A percentile compares a stretch with the other conserved stretches of the same genome.
phyloP scores from a whole-genome alignment of 306 rosid species.

The Delonix regia region DNA sequence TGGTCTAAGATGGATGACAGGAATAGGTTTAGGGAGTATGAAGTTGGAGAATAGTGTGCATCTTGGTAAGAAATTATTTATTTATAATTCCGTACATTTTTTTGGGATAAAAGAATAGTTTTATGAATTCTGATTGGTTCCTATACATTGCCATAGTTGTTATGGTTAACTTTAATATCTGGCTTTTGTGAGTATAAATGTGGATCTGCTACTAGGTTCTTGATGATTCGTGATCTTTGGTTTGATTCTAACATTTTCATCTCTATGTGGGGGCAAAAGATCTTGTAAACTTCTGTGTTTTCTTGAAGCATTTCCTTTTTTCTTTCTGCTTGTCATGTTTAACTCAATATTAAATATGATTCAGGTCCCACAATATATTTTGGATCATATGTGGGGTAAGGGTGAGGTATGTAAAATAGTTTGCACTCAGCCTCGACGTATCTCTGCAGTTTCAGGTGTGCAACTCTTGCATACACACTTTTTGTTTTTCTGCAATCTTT shows the following conservation, averaged over 20 bases:
- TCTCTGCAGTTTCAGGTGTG: constrained; percentile 91
- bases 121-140: background rate
- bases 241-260: constrained; percentile 23
- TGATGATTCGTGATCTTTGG: constrained; percentile 40
- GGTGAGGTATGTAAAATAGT: constrained; percentile 79
- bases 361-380: constrained; percentile 93
- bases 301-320: constrained; percentile 23
- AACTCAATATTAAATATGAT: constrained; percentile 37
- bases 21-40: background rate
- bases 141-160: background rate
- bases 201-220: constrained; percentile 21
- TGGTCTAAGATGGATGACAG: background rate
- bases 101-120: background rate
- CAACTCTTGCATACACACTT: constrained; percentile 16
- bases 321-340: constrained; percentile 10
- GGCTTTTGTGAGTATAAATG: constrained; percentile 25
- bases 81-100: background rate
- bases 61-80: background rate
- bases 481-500: constrained; percentile 20
- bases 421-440: constrained; percentile 97
- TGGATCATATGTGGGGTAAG: constrained; percentile 90
- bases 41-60: background rate
- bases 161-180: background rate
- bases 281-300: constrained; percentile 36
- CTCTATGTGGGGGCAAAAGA: constrained; percentile 13